These are phyloP conservation scores for Ceratocystis cubensis DNA, from an alignment of 2,329 filamentous ascomycete genomes.

Conservation along the genomic window DNA sequence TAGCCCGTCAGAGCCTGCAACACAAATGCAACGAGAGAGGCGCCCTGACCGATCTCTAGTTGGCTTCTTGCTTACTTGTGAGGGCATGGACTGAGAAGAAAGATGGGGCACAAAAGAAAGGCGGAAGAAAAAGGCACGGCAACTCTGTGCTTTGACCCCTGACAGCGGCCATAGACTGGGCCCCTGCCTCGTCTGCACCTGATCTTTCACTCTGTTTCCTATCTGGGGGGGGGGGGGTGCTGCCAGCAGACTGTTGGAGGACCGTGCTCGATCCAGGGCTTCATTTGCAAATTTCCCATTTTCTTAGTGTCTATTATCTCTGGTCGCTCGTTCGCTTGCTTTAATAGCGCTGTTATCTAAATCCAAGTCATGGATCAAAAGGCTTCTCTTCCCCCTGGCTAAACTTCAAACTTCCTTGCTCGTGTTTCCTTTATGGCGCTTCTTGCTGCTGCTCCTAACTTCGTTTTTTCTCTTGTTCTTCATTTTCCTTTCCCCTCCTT, in stretches of 20 bases:
- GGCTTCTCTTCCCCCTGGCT: neutral
- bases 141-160: slow-evolving; percentile 4
- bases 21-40: neutral
- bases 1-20: neutral
- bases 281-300: neutral
- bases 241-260: neutral
- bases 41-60: neutral
- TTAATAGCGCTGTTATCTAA: neutral
- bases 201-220: neutral
- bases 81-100: neutral
- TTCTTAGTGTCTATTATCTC: neutral
- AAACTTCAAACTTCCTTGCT: slow-evolving; percentile 4
- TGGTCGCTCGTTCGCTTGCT: neutral
- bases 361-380: neutral
- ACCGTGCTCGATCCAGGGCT: neutral
- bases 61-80: neutral
- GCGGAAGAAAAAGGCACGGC: neutral
- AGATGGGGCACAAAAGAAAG: neutral
- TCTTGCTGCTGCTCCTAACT: slow-evolving; percentile 4
- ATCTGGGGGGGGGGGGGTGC: neutral
- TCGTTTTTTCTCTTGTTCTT: neutral
- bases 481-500: neutral
- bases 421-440: slow-evolving; percentile 23
- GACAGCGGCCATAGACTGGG: neutral
- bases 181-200: neutral